Conservation (phyloP, 2,329 filamentous ascomycete species). For the Calonectria henricotiae region DNA sequence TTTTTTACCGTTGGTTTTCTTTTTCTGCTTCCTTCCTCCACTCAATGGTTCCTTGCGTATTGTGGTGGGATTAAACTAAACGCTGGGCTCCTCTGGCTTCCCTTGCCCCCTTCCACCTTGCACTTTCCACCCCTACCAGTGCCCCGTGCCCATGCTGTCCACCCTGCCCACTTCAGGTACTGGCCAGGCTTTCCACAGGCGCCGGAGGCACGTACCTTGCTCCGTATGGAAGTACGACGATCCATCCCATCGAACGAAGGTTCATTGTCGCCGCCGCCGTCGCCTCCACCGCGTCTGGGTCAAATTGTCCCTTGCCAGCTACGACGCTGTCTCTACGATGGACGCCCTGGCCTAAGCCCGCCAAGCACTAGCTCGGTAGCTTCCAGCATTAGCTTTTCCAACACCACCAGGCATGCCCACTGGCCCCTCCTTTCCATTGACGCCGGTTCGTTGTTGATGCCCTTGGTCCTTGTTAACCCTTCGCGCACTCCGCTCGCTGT, state of each 20-base stretch:
- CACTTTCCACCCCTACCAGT: neutral
- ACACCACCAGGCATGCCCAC: slow-evolving; percentile 13
- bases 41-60: neutral
- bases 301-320: slow-evolving; percentile 34
- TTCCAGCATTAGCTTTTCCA: slow-evolving; percentile 29
- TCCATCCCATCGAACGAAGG: slow-evolving; percentile 40
- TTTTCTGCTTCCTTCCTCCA: neutral
- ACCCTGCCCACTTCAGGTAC: neutral
- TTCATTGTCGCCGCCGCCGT: slow-evolving; percentile 28
- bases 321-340: slow-evolving; percentile 24
- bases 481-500: slow-evolving; percentile 37
- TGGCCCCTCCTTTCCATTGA: slow-evolving; percentile 23
- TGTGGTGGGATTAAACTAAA: neutral
- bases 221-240: slow-evolving; percentile 37
- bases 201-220: slow-evolving; percentile 36
- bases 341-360: slow-evolving; percentile 27
- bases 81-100: slow-evolving; percentile 6
- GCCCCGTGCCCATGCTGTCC: slow-evolving; percentile 7
- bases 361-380: slow-evolving; percentile 35
- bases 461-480: slow-evolving; percentile 26
- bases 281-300: slow-evolving; percentile 34
- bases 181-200: slow-evolving; percentile 25
- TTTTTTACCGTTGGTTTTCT: neutral
- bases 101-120: neutral
- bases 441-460: slow-evolving; percentile 22